Percentiles rank a stretch among this genome's conserved stretches.
phyloP scores from a whole-genome alignment of 768 basidiomycete species.

The Termitomyces sp. region DNA sequence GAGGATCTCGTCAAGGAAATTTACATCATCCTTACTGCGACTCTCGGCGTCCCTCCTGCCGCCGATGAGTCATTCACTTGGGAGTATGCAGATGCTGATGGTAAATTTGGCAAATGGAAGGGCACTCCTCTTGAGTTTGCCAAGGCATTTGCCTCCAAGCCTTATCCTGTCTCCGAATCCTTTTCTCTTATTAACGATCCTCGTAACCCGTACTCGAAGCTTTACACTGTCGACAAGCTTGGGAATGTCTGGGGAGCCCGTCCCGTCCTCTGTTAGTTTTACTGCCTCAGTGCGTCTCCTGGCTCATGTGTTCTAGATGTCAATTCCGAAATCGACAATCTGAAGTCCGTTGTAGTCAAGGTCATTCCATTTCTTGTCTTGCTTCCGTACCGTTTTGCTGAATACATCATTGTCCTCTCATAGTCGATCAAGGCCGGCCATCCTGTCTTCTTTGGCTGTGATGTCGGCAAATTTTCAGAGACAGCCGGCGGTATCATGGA shows the following conservation, averaged over 20 bases:
- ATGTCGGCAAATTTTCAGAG: slow-evolving; percentile 87
- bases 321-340: slow-evolving; percentile 77
- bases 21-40: slow-evolving; percentile 79
- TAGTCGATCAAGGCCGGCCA: slow-evolving; percentile 81
- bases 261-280: slow-evolving; percentile 70
- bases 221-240: slow-evolving; percentile 90
- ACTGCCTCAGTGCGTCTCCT: neutral
- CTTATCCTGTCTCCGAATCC: slow-evolving; percentile 59
- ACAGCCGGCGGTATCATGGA: slow-evolving; percentile 80
- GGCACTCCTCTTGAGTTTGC: slow-evolving; percentile 84
- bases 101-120: slow-evolving; percentile 70
- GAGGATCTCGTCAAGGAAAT: slow-evolving; percentile 81
- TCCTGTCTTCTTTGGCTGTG: slow-evolving; percentile 95
- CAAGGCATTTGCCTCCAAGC: slow-evolving; percentile 54
- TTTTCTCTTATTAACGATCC: slow-evolving; percentile 98
- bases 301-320: slow-evolving; percentile 55
- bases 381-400: neutral
- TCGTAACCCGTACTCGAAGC: slow-evolving; percentile 73
- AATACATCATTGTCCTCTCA: neutral
- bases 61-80: slow-evolving; percentile 72
- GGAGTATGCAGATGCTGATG: slow-evolving; percentile 86
- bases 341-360: slow-evolving; percentile 82
- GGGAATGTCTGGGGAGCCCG: slow-evolving; percentile 91
- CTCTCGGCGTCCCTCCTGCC: slow-evolving; percentile 81
- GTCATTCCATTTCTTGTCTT: slow-evolving; percentile 22